Conservation (phyloP, 2,329 filamentous ascomycete genomes). For the Microsporum canis region DNA sequence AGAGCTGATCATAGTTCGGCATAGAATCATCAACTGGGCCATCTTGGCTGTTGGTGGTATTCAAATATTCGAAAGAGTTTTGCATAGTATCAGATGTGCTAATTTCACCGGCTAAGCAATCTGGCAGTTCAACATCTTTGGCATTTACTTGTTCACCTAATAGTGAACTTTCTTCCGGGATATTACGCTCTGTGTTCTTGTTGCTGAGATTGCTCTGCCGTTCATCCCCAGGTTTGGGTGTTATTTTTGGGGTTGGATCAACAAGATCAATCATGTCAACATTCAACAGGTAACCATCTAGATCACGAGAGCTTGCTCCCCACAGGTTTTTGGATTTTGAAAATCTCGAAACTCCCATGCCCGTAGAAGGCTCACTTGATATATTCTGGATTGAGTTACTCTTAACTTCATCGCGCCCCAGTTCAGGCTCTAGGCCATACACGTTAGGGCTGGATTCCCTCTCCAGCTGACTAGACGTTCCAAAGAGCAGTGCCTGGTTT, state of each 20-base stretch:
- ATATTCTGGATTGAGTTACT: slow-evolving; percentile 21
- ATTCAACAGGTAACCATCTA: slow-evolving; percentile 52
- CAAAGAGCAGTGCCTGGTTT: slow-evolving; percentile 69
- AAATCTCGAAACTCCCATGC: slow-evolving; percentile 17
- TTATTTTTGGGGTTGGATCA: slow-evolving; percentile 26
- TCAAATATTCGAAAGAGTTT: too few species aligned
- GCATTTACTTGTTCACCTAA: not conserved
- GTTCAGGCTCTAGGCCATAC: slow-evolving; percentile 24
- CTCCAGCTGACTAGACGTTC: slow-evolving; percentile 72
- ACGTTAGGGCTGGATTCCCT: slow-evolving; percentile 59
- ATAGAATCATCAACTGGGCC: not conserved
- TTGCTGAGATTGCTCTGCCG: not conserved
- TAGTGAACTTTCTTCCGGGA: not conserved
- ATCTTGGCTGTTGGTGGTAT: not conserved
- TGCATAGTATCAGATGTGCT: not conserved
- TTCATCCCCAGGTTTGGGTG: not conserved
- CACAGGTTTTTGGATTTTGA: slow-evolving; percentile 46
- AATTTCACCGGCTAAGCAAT: not conserved
- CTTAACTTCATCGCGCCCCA: slow-evolving; percentile 45
- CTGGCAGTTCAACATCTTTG: not conserved
- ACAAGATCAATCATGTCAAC: slow-evolving; percentile 51
- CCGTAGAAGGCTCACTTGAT: slow-evolving; percentile 37
- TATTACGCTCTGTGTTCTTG: not conserved
- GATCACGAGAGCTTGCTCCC: slow-evolving; percentile 57
- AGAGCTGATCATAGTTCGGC: slow-evolving; percentile 52